Evolutionary conservation across 1,139 yeast species (phyloP).

Genomic region (Protomyces macrosporus): DNA sequence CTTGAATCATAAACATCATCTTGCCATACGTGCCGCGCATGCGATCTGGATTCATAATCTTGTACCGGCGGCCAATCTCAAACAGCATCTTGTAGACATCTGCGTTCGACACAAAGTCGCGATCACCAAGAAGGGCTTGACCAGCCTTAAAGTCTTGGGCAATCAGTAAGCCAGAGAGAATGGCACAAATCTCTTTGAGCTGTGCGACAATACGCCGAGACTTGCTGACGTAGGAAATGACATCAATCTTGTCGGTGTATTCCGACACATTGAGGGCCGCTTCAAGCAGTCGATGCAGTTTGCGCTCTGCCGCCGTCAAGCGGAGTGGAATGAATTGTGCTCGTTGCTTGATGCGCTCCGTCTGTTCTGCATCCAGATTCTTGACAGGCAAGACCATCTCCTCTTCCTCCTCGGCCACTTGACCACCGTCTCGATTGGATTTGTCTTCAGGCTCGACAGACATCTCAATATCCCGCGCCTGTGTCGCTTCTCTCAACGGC

Average conservation of each 20-base stretch:
- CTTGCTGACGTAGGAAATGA: constrained; percentile 56
- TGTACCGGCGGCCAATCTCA: constrained; percentile 71
- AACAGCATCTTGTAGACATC: constrained; percentile 63
- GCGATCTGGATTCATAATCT: constrained; percentile 71
- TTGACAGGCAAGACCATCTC: constrained; percentile 32
- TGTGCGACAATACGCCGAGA: constrained; percentile 63
- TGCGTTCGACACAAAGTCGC: constrained; percentile 59
- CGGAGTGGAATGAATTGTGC: constrained; percentile 60
- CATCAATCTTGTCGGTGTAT: constrained; percentile 69
- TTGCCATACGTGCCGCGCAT: constrained; percentile 72
- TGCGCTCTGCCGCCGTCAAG: constrained; percentile 59
- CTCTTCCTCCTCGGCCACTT: constrained; percentile 21
- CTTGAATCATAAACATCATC: constrained; percentile 74
- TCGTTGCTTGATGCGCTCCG: constrained; percentile 40
- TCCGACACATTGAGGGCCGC: constrained; percentile 56
- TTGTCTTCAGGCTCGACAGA: constrained; percentile 25
- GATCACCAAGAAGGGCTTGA: constrained; percentile 54
- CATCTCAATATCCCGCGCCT: constrained; percentile 19
- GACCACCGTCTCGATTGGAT: background rate
- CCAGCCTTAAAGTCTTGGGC: constrained; percentile 67
- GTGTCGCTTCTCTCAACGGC: constrained; percentile 17
- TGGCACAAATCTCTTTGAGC: constrained; percentile 65
- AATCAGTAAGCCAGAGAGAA: constrained; percentile 65
- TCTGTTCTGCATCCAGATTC: constrained; percentile 34
- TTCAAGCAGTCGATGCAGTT: constrained; percentile 49